A percentile compares a stretch with the other conserved stretches of the same genome.
Conservation (phyloP, 2,329 filamentous ascomycete genomes). For the Xylaria multiplex region DNA sequence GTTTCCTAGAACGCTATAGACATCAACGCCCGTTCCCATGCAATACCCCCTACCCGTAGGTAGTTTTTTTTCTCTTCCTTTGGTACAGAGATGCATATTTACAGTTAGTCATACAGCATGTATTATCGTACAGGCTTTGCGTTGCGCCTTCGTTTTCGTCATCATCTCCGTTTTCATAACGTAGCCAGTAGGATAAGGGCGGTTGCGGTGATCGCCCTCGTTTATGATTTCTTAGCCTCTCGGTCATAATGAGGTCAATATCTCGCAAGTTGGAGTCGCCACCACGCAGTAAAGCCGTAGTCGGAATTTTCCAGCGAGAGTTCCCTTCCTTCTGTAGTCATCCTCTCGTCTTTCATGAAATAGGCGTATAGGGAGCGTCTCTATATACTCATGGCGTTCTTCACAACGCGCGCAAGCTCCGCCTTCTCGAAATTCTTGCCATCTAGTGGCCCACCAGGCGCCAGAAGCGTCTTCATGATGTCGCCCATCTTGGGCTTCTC, state of each 20-base stretch:
- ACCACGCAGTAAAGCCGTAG: background rate
- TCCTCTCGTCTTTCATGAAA: background rate
- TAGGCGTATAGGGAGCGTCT: background rate
- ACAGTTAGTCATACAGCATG: constrained; percentile 14
- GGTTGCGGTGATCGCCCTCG: background rate
- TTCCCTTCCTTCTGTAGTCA: background rate
- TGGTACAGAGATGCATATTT: background rate
- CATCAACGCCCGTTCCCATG: constrained; percentile 12
- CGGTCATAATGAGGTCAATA: background rate
- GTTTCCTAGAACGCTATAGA: constrained; percentile 1
- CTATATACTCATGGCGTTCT: constrained; percentile 53
- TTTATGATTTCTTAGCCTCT: background rate
- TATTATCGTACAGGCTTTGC: constrained; percentile 15
- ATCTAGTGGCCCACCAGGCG: constrained; percentile 62
- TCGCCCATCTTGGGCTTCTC: constrained; percentile 63
- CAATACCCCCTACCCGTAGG: constrained; percentile 7
- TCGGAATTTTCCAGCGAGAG: background rate
- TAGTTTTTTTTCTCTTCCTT: background rate
- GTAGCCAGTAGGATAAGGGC: background rate
- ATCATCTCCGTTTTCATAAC: too few species aligned
- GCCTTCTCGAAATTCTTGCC: constrained; percentile 73
- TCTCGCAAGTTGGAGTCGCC: background rate
- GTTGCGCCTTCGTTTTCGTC: background rate
- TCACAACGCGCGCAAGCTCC: constrained; percentile 69
- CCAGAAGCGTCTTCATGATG: constrained; percentile 70